Conservation (phyloP, 805 yeast genomes). For the Ogataea henricii region DNA sequence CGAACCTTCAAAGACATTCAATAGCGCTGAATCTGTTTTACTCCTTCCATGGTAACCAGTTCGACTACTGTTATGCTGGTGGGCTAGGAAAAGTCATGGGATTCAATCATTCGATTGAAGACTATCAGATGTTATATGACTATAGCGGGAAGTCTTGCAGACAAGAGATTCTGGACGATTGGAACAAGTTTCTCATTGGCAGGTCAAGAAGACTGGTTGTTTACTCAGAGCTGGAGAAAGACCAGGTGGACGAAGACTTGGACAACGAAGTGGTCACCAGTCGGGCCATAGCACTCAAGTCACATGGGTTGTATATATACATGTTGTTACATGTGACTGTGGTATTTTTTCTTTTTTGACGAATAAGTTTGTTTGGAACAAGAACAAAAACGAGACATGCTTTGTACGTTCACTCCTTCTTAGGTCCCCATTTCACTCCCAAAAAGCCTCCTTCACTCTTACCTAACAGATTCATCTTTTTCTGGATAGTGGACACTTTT, state of each 20-base stretch:
- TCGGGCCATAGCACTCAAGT: constrained; percentile 8
- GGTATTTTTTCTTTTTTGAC: background rate
- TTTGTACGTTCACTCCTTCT: constrained; percentile 43
- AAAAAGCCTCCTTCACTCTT: constrained; percentile 59
- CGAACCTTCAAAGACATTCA: constrained; percentile 40
- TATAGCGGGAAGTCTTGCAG: constrained; percentile 27
- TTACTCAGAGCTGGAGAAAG: constrained; percentile 14
- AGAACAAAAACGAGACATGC: background rate
- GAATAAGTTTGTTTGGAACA: background rate
- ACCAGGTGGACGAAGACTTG: constrained; percentile 18
- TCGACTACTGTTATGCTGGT: constrained; percentile 19
- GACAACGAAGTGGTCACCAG: constrained; percentile 16
- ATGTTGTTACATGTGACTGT: constrained; percentile 18
- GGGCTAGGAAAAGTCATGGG: constrained; percentile 20
- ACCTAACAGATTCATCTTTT: constrained; percentile 44
- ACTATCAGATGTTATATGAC: constrained; percentile 21
- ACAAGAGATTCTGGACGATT: constrained; percentile 28
- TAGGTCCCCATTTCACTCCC: constrained; percentile 88
- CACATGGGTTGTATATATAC: constrained; percentile 15
- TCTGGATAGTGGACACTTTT: constrained; percentile 43
- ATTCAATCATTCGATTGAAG: constrained; percentile 16
- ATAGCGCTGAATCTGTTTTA: constrained; percentile 43
- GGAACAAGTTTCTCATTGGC: constrained; percentile 28
- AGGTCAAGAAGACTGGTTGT: constrained; percentile 14
- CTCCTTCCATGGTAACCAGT: constrained; percentile 22